phyloP scores from a whole-genome alignment of 176 grass and related monocot genomes.

The Sorghum bicolor region Sorghum_bicolor_NCBIv3 NC_012873.2:63706001-63706500 shows the following conservation, averaged over 20 bases:
- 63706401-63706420: background rate
- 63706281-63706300: background rate
- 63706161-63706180: background rate
- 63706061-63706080: background rate
- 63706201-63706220: background rate
- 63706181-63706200: background rate
- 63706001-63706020: background rate
- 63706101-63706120: too few relatives aligned
- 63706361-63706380: slow-evolving; percentile 22
- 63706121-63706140: background rate
- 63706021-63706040: background rate
- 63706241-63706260: background rate
- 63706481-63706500: background rate
- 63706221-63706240: background rate
- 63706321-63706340: background rate
- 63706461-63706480: background rate
- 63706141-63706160: background rate
- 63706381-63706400: slow-evolving; percentile 8
- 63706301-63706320: background rate
- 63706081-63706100: background rate
- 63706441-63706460: background rate
- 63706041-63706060: background rate
- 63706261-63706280: background rate
- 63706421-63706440: background rate
- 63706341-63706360: slow-evolving; percentile 1